Percentiles rank a stretch among this genome's conserved stretches.
These are phyloP conservation scores for Tylopilus plumbeoviolaceoides DNA, from an alignment of 768 basidiomycete species.

Conservation along the genomic window DNA sequence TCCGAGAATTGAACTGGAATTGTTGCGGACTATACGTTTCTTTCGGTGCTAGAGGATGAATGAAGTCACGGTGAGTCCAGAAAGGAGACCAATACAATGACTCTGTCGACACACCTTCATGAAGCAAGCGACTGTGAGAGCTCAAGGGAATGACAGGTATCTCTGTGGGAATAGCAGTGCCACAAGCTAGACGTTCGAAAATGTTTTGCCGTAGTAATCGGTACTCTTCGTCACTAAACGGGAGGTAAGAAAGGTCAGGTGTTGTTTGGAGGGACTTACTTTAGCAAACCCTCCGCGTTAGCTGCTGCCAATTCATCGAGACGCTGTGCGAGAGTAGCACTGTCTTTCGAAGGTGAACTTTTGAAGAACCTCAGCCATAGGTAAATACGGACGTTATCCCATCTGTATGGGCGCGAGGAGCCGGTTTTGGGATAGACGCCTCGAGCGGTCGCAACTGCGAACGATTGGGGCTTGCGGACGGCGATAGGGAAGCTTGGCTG, in stretches of 20 bases:
- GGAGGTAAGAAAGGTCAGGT: background rate
- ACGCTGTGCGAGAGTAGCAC: slow-evolving; percentile 73
- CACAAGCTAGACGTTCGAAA: slow-evolving; percentile 72
- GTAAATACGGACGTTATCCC: slow-evolving; percentile 49
- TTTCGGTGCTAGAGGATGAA: slow-evolving; percentile 11
- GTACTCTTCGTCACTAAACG: slow-evolving; percentile 76
- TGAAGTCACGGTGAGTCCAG: slow-evolving; percentile 3
- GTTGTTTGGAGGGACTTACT: slow-evolving; percentile 40
- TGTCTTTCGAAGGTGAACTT: slow-evolving; percentile 27
- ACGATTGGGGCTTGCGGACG: slow-evolving; percentile 9
- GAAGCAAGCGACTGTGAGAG: slow-evolving; percentile 27
- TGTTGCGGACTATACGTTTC: slow-evolving; percentile 24
- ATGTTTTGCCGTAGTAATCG: slow-evolving; percentile 78
- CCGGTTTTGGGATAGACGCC: slow-evolving; percentile 14
- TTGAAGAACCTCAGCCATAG: slow-evolving; percentile 9
- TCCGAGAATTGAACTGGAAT: slow-evolving; percentile 33
- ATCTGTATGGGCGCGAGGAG: slow-evolving; percentile 38
- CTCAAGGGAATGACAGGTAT: slow-evolving; percentile 56
- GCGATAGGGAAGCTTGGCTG: slow-evolving; percentile 16
- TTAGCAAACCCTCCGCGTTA: slow-evolving; percentile 75
- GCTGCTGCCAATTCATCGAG: slow-evolving; percentile 77
- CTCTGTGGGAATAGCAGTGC: slow-evolving; percentile 57
- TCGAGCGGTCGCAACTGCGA: slow-evolving; percentile 24
- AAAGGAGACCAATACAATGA: background rate
- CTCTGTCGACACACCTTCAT: slow-evolving; percentile 9